Evolutionary conservation across 148 eudicot species (phyloP).

Genomic region (Persicaria maculosa): DNA sequence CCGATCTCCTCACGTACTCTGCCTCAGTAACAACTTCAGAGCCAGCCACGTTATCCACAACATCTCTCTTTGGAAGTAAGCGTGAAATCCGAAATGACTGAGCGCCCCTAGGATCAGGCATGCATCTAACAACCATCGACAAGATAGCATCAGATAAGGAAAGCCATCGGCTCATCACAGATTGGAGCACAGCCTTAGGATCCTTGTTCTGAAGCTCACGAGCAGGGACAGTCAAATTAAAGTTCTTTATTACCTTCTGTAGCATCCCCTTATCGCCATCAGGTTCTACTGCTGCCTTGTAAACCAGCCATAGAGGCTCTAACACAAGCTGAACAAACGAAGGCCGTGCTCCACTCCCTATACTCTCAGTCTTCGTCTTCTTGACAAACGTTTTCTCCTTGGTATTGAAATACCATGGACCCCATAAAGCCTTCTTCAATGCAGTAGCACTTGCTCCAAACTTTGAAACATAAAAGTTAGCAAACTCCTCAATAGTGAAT

Average conservation of each 20-base stretch:
- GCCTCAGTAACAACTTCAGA: conserved; percentile 25
- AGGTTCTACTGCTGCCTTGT: conserved; percentile 44
- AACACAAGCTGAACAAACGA: conserved; percentile 86
- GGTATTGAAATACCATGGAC: conserved; percentile 66
- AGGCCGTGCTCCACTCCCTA: conserved; percentile 54
- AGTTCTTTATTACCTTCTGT: conserved; percentile 56
- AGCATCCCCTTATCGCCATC: conserved; percentile 56
- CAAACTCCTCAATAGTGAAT: conserved; percentile 61
- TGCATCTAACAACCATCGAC: conserved; percentile 61
- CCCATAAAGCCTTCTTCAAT: conserved; percentile 72
- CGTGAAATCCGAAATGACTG: conserved; percentile 64
- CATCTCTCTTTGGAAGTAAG: conserved; percentile 78
- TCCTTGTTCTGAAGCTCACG: conserved; percentile 78
- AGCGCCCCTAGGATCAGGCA: conserved; percentile 71
- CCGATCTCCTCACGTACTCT: not conserved
- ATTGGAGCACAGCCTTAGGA: conserved; percentile 64
- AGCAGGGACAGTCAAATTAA: conserved; percentile 51
- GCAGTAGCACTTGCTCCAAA: conserved; percentile 46
- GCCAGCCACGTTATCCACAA: conserved; percentile 26
- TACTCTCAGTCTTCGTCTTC: conserved; percentile 49
- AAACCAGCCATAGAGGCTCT: conserved; percentile 82
- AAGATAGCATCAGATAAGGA: conserved; percentile 62
- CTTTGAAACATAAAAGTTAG: conserved; percentile 68
- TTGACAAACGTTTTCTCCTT: conserved; percentile 49
- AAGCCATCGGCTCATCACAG: conserved; percentile 86